Evolutionary conservation across 306 rosid genomes (phyloP), one percentile per base, ranked within the genome.

Genomic region (Quercus wislizeni): DNA sequence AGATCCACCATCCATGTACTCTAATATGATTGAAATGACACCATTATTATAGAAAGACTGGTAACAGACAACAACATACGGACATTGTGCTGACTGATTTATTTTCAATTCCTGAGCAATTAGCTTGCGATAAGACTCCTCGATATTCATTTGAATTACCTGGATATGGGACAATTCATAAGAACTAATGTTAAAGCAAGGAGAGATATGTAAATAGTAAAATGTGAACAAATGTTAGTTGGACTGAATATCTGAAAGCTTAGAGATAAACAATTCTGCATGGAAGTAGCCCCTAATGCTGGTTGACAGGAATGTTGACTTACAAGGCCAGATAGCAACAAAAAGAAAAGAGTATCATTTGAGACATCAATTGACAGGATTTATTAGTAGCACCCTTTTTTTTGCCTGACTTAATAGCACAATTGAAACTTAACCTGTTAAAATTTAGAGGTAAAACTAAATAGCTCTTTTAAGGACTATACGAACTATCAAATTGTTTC

Each of bases 1-100:
- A 81, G 99, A 96, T 13, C 99, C 99, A 71, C 99, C 99, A 85
- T 96, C 99, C 99, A 96, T 96, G 90, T 96, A 96, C 91, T 96
- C 99, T 81, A 96, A 87, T 86, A 96, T 92, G 83, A 93, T 93
- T 74, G 97, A 96, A 88, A 96, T 86, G 59, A 84, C 81, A 56
- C 98, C 97, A 73, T 96, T 93, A 12, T 89, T 86, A 78, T 96
- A 96, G 83, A 90, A 91, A 72, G 98, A 96, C 65, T 86, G 94
- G 85, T 96, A 93, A 79, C 98, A 93, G 71, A 91, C 86, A 78
- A 93, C 99, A 76, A 93, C 89, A 84, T 84, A 80, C 41, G 96
- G 99, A 81, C 99, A 96, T 76, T 91, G 98, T 13, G 98, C 91
- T 55, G 96, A 85, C 84, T 91, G 97, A 83, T 96, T 93, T 83